Base-by-base conservation (phyloP, 192 early-diverging fungal species). In the Rhizoclosmatium globosum region DNA sequence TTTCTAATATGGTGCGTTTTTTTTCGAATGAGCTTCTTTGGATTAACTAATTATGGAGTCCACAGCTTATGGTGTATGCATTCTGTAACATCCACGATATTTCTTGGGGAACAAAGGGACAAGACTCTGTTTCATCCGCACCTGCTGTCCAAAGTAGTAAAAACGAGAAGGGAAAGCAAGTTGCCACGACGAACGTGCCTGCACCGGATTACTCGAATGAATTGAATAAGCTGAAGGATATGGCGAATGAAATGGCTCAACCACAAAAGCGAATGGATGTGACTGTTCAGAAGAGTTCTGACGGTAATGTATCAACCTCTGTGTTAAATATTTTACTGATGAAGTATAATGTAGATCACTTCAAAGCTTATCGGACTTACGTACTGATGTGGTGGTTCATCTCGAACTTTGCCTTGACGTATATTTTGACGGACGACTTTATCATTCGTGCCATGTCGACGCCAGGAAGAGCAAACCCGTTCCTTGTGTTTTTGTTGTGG, bases 61-160 rank as follows among this genome's bases (percentile, higher is more conserved):
- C 38, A 65, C 42, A 11, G 59, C 19, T 78, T 15, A 44, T 13
- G 21, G 17, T 47, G 31, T 23, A 43, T 53, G 21, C 71, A 39
- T 64, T 89, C 69, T 88, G 84, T 75, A 88, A 88, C 74, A 69
- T 87, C 50, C 87, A 88, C 60, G 87, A 88, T 71, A 73, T 96
- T 69, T 82, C 80, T 11, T 89, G 88, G 88, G 88, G 88, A 19
- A 89, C 88, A 41, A 98, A 98, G 58, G 86, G 86, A 1, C 81
- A 84, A 60, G 84, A 84, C 42, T 73, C 65, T 23, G 72, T 70
- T 15, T 70, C 75, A 23, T 70, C 39, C 17, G 79, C 77, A 6
- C 42, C 78, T 1, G 76, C 71, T 23, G 74, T 76, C 19, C 41
- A 71, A 62, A 66, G 71, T 19, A 70, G 73, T 4, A 83, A 56